Base-by-base conservation (phyloP, 495 filamentous ascomycete species). In the Rusavskia elegans region DNA sequence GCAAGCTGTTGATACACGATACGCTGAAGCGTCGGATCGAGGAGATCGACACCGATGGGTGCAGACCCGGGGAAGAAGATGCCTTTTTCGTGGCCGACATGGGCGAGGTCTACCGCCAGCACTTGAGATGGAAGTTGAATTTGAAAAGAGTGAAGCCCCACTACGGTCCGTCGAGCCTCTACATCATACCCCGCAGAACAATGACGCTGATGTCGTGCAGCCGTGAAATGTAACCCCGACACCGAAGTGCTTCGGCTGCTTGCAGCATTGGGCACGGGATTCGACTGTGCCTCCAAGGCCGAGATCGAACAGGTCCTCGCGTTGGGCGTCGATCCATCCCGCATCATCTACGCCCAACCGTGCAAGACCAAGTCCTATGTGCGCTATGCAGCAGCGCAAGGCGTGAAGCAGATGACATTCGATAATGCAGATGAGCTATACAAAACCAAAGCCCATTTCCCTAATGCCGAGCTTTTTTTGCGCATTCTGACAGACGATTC, bases 351-450 rank as follows among this genome's bases (percentile, higher is more conserved):
- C 63, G 93, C 92, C 46, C 93, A 99, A 66, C 92, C 92, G 41
- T 97, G 93, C 83, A 97, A 97, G 78, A 96, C 92, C 62, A 94
- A 93, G 68, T 95, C 89, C 38, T 95, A 96, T 68, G 73, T 97
- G 55, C 86, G 89, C 59, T 94, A 86, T 60, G 90, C 90, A 49
- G 78, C 82, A 52, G 76, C 80, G 63, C 66, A 83, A 51, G 84
- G 81, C 54, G 90, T 99, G 60, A 93, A 87, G 71, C 88, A 95
- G 73, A 97, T 99, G 89, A 97, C 92, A 11, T 96, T 97, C 60
- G 92, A 99, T 72, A 96, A 97, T 59, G 80, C 87, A 56, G 92
- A 97, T 62, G 93, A 99, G 72, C 78, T 99, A 35, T 87, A 90
- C 77, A 97, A 99, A 76, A 92, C 93, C 68, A 90, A 93, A 64